Evolutionary conservation across 1,139 yeast genomes (phyloP).

Genomic region (Scheffersomyces lignicola): DNA sequence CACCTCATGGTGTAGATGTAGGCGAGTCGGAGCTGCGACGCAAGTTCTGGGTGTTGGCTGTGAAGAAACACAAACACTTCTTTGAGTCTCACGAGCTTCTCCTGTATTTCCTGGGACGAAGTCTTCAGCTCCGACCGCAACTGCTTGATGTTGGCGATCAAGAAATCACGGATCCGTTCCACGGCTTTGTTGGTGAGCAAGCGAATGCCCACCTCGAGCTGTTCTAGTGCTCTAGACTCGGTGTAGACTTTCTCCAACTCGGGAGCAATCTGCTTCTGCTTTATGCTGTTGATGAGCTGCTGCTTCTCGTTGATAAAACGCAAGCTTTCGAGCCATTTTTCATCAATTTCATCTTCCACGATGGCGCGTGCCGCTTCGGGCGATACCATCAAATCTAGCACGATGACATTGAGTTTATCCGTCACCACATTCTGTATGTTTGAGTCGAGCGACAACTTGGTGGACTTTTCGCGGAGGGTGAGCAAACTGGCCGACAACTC

Average conservation of each 20-base stretch:
- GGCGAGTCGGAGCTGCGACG: conserved; percentile 75
- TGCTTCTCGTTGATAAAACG: conserved; percentile 57
- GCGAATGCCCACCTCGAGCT: conserved; percentile 39
- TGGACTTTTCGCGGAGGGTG: conserved; percentile 54
- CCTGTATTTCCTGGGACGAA: conserved; percentile 77
- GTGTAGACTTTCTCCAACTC: conserved; percentile 18
- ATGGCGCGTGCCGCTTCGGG: conserved; percentile 61
- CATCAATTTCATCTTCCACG: conserved; percentile 43
- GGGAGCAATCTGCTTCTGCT: conserved; percentile 19
- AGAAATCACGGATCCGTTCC: conserved; percentile 73
- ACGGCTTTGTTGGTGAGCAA: conserved; percentile 52
- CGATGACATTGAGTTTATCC: conserved; percentile 64
- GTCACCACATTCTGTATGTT: conserved; percentile 56
- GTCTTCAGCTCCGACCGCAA: conserved; percentile 47
- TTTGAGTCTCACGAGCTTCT: conserved; percentile 56
- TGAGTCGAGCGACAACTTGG: conserved; percentile 34
- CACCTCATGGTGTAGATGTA: conserved; percentile 87
- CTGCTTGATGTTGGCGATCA: conserved; percentile 62
- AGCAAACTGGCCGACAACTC: conserved; percentile 61
- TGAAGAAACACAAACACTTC: conserved; percentile 62
- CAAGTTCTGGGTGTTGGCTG: conserved; percentile 59
- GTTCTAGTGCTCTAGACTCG: conserved; percentile 34
- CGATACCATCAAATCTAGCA: conserved; percentile 72
- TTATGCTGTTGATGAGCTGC: conserved; percentile 40
- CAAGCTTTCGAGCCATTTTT: conserved; percentile 60